Evolutionary conservation across 768 basidiomycete species (phyloP), one percentile per base, ranked within the genome.

Genomic region (Amylocystis lapponica): DNA sequence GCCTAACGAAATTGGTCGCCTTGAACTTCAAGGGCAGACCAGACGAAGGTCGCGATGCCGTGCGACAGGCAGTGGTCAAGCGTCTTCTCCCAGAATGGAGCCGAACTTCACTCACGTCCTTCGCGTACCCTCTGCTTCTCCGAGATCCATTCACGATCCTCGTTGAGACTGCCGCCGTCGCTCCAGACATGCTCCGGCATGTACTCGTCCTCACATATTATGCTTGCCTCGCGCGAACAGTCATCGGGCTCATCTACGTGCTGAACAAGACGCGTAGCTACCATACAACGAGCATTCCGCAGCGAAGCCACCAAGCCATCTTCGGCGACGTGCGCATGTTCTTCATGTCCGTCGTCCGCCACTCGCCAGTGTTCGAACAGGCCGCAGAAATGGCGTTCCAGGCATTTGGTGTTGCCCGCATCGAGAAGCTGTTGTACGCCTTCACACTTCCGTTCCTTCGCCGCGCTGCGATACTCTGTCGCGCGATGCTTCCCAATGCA

Each of bases 361-460:
- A 93, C 57, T 92, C 88, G 0, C 86, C 86, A 0, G 77, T 87
- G 26, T 86, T 92, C 51, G 88, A 92, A 49, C 88, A 88, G 53
- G 87, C 83, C 0, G 84, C 88, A 3, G 86, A 82, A 20, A 65
- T 86, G 35, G 83, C 82, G 1, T 83, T 94, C 41, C 80, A 84
- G 32, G 76, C 81, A 3, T 83, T 91, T 49, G 86, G 91, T 39
- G 88, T 91, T 55, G 82, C 81, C 4, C 73, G 84, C 27, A 84
- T 97, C 36, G 85, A 93, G 56, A 89, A 86, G 61, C 64, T 94
- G 34, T 66, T 97, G 26, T 94, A 94, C 56, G 72, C 81, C 0
- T 90, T 94, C 62, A 91, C 89, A 0, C 71, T 97, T 0, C 94
- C 93, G 3, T 97, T 96, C 71, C 77, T 98, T 9, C 84, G 95